Percentiles rank a stretch among this genome's conserved stretches.
Conservation (phyloP, 805 yeast species). For the Pichia exigua region DNA sequence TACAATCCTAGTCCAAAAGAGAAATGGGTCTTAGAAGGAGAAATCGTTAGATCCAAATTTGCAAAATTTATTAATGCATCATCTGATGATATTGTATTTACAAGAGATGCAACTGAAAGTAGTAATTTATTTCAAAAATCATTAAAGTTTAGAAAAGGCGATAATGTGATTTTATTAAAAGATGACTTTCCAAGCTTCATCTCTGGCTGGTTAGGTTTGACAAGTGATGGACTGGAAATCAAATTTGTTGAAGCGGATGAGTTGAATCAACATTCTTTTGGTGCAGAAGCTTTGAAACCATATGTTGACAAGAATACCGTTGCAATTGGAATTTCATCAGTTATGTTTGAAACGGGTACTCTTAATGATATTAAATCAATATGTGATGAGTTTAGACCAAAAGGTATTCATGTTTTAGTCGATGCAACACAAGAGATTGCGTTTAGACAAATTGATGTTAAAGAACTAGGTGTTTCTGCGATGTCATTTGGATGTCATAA, state of each 20-base stretch:
- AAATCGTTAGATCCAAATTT: background rate
- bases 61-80: background rate
- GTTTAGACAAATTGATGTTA: slow-evolving; percentile 4
- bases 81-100: slow-evolving; percentile 4
- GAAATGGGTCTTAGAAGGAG: background rate
- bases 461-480: slow-evolving; percentile 3
- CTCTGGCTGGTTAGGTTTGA: slow-evolving; percentile 3
- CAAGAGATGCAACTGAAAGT: slow-evolving; percentile 7
- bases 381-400: slow-evolving; percentile 1
- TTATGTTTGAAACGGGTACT: slow-evolving; percentile 7
- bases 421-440: slow-evolving; percentile 11
- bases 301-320: slow-evolving; percentile 3
- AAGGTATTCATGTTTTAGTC: slow-evolving; percentile 7
- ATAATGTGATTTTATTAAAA: slow-evolving; percentile 4
- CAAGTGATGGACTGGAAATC: background rate
- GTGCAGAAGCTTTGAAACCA: background rate
- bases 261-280: background rate
- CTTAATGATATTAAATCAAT: slow-evolving; percentile 5
- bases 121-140: slow-evolving; percentile 8
- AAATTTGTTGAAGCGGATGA: background rate
- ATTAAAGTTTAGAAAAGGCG: slow-evolving; percentile 1
- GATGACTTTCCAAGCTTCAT: slow-evolving; percentile 2
- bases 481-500: slow-evolving; percentile 1
- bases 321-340: slow-evolving; percentile 5
- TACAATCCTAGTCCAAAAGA: background rate